Base-by-base conservation (phyloP, 2,329 filamentous ascomycete species). In the Talaromyces sp. region DNA sequence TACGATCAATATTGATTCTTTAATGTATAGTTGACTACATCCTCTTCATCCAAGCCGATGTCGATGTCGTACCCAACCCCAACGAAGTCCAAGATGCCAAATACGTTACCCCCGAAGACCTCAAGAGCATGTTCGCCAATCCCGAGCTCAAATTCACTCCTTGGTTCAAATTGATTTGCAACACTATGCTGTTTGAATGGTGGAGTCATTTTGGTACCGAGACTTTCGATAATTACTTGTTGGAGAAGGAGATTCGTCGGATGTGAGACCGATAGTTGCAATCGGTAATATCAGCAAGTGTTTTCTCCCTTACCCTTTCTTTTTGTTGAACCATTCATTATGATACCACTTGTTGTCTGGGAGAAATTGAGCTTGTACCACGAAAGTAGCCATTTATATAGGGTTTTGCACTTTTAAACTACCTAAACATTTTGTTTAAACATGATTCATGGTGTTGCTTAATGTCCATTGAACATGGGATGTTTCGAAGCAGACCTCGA, bases 111-210 rank as follows among this genome's bases (percentile, higher is more conserved):
- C 84, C 90, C 44, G 88, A 92, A 25, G 88, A 92, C 70, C 83
- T 99, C 68, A 95, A 92, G 83, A 75, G 84, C 69, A 91, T 93
- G 83, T 97, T 99, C 77, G 81, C 88, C 71, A 89, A 97, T 72
- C 86, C 89, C 3, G 83, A 79, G 60, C 83, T 96, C 70, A 90
- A 88, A 71, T 98, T 98, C 77, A 99, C 95, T 0, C 95, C 95
- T 1, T 99, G 95, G 95, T 99, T 99, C 83, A 96, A 96, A 83
- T 88, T 99, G 69, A 98, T 99, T 73, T 99, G 95, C 84, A 85
- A 98, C 77, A 92, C 91, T 56, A 93, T 98, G 91, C 85, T 99
- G 46, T 99, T 96, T 71, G 89, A 97, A 77, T 99, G 95, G 95
- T 99, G 95, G 95, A 82, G 88, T 73, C 87, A 90, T 78, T 84